These are phyloP conservation scores for Cronartium quercuum DNA, from an alignment of 1,284 basidiomycete species.

Conservation along the genomic window DNA sequence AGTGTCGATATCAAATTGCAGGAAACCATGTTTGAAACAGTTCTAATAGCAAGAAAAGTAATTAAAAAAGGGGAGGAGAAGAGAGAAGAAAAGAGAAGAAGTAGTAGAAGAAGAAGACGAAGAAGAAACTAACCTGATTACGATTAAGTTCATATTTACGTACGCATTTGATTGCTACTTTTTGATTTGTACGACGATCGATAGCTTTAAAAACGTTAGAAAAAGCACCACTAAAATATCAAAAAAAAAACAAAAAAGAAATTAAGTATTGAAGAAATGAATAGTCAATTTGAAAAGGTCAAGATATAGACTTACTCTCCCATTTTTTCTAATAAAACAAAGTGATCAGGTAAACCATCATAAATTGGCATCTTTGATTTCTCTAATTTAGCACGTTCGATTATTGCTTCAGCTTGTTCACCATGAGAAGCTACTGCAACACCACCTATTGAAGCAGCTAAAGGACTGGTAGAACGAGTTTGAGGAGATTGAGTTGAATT, in stretches of 20 bases:
- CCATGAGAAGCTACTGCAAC: slow-evolving; percentile 27
- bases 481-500: too few species aligned
- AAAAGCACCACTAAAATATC: slow-evolving; percentile 65
- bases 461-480: neutral
- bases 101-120: neutral
- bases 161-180: slow-evolving; percentile 78
- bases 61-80: neutral
- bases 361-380: slow-evolving; percentile 73
- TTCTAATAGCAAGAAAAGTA: neutral
- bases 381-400: slow-evolving; percentile 68
- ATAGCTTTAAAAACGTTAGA: slow-evolving; percentile 95
- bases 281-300: neutral
- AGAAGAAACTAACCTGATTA: slow-evolving; percentile 69
- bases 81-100: slow-evolving; percentile 1
- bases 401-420: slow-evolving; percentile 53
- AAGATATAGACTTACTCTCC: slow-evolving; percentile 67
- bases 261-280: neutral
- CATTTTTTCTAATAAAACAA: slow-evolving; percentile 80
- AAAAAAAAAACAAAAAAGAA: neutral
- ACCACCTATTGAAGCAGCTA: slow-evolving; percentile 24
- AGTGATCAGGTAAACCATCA: slow-evolving; percentile 61
- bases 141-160: slow-evolving; percentile 93
- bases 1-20: neutral
- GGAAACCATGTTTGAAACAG: slow-evolving; percentile 1
- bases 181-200: slow-evolving; percentile 67